Evolutionary conservation across 768 basidiomycete species (phyloP), one percentile per base, ranked within the genome.

Genomic region (Trametes punicea): DNA sequence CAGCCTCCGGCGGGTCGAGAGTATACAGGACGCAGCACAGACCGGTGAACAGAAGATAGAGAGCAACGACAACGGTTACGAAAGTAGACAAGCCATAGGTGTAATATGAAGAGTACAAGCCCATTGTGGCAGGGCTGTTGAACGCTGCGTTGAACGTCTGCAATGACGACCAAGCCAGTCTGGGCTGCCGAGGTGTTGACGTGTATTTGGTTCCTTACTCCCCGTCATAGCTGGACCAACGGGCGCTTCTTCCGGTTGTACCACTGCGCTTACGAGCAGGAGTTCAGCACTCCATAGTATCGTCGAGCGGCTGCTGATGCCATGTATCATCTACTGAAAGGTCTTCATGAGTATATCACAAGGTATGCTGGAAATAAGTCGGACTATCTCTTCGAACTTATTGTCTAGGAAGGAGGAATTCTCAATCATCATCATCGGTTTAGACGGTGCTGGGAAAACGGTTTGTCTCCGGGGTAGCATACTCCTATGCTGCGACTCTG

Each of bases 261-360:
- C 11, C 23, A 36, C 16, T 25, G 47, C 34, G 23, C n/a, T 36
- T 10, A 13, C 3, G n/a, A 15, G 48, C 20, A 21, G 11, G 16
- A 39, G 47, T n/a, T 15, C 34, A 34, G 23, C n/a, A n/a, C n/a
- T n/a, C n/a, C n/a, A n/a, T n/a, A n/a, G n/a, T n/a, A n/a, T n/a
- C 47, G n/a, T 36, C 18, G 16, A 41, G 36, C 18, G 6, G 3
- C 18, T 25, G 3, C 9, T 9, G 3, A 27, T 23, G 62, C 45
- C 51, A 96, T 97, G 95, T 98, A 96, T 72, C 93, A 97, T 71
- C 81, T 98, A 31, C 80, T 98, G 69, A 92, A 90, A 65, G 95
- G 95, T 31, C 75, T 97, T 4, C 88, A 97, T 72, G 87, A 91
- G 70, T 85, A 94, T 72, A 71, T 98, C 29, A 98, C 92, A 25